phyloP scores from a whole-genome alignment of 805 yeast genomes.

The Metschnikowia koreensis region DNA sequence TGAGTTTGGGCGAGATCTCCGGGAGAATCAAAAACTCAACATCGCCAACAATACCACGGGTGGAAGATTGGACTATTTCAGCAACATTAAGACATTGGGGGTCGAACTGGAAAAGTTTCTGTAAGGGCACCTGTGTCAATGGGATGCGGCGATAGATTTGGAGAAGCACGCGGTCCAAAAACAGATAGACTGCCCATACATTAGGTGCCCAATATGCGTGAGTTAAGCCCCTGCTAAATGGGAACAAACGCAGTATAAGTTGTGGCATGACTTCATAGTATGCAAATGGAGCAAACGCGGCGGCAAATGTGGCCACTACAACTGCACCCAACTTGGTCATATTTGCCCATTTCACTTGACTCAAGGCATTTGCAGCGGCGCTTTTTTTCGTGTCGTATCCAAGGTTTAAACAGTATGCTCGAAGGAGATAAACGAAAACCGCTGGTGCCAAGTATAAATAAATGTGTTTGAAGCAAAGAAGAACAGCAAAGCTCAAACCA shows the following conservation, averaged over 20 bases:
- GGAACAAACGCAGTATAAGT: constrained; percentile 71
- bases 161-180: constrained; percentile 68
- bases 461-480: constrained; percentile 92
- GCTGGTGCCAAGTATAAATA: constrained; percentile 94
- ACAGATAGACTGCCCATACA: constrained; percentile 92
- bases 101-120: constrained; percentile 43
- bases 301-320: constrained; percentile 57
- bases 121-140: constrained; percentile 27
- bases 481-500: constrained; percentile 67
- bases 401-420: constrained; percentile 65
- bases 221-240: constrained; percentile 90
- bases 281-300: constrained; percentile 79
- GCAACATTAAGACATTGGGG: constrained; percentile 38
- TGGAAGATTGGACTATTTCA: constrained; percentile 36
- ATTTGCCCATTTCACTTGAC: constrained; percentile 53
- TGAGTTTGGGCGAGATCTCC: constrained; percentile 69
- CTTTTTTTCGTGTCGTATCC: constrained; percentile 24
- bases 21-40: constrained; percentile 80
- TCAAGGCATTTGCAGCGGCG: constrained; percentile 26
- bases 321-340: constrained; percentile 59
- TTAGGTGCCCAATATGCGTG: constrained; percentile 99
- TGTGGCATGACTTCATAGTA: constrained; percentile 61
- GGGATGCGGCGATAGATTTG: constrained; percentile 41
- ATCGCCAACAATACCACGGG: constrained; percentile 92
- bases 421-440: constrained; percentile 72